Base-by-base conservation (phyloP, 352 stramenopile species). In the Phytophthora cajani region DNA sequence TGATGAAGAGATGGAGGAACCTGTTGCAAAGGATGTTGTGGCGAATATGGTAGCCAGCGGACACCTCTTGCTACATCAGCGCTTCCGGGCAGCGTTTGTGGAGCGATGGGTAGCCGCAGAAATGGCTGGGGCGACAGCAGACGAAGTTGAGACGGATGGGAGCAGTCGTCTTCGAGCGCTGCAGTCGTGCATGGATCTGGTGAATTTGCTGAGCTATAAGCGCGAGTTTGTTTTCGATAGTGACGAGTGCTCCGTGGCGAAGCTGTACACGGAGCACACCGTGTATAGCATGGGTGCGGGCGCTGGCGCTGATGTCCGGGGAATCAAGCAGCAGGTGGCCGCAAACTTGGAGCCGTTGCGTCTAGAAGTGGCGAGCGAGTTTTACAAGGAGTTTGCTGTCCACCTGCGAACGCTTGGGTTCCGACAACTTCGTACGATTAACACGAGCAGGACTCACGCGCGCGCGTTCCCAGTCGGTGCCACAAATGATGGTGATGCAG, bases 201-300 rank as follows among this genome's bases (percentile, higher is more conserved):
- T 95, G 27, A 92, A 95, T 30, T 67, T 97, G 30, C 65, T 97
- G 5, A 91, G 85, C 55, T 97, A 95, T 81, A 94, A 97, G 71
- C 81, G 90, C 32, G 78, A 92, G 52, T 93, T 97, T 77, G 87
- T 97, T 17, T 95, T 97, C 47, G 60, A 75, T 44, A 79, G 79
- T 30, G 85, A 94, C 8, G 87, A 92, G 52, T 80, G 80, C 40
- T 75, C 76, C 8, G 81, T 97, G 23, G 87, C 88, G 2, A 92
- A 91, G 38, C 67, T 97, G 5, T 85, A 95, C 46, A 88, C 83
- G 0, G 85, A 97, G 49, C 81, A 94, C 58, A 93, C 88, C 9
- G 74, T 95, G 6, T 62, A 87, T 12, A 83, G 80, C 7, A 94
- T 95, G 82, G 85, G 78, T 25, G 85, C 74, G 21, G 79, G 78